Evolutionary conservation across 1,284 basidiomycete species (phyloP), one percentile per base, ranked within the genome.

Genomic region (Mycosarcoma maydis): DNA sequence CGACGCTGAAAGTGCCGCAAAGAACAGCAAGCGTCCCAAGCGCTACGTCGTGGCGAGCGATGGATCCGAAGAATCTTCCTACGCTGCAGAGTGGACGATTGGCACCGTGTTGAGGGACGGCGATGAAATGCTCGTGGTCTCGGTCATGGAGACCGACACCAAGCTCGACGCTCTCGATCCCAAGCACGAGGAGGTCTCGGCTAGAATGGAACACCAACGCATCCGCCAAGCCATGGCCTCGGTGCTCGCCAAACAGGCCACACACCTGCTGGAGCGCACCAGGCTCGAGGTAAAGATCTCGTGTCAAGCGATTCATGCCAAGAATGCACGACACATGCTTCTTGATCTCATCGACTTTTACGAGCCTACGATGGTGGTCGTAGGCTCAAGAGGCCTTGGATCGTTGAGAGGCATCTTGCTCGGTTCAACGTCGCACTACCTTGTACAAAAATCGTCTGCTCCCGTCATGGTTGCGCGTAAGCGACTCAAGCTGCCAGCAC

Each of bases 401-500:
- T 90, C 92, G 75, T 83, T 98, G 53, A 95, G 95, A 80, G 94
- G 94, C 22, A 95, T 97, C 76, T 86, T 98, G 6, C 89, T 98
- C 32, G 94, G 94, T n/a, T 95, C 92, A 3, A 97, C 94, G 0
- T 95, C 92, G 4, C 92, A 98, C 83, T 98, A 98, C 81, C 88
- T 98, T 44, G 92, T 98, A 38, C 93, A 93, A 84, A 93, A 92
- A 84, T 91, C 89, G 51, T 90, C 89, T 4, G 92, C 92, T 0
- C 94, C 91, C 3, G 92, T 94, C 56, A 94, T 94, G 92, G 90
- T 76, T 8, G 78, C 74, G 4, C 62, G 78, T 20, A 78, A 76
- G 44, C 57, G 77, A 22, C 66, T 81, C 33, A 75, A 76, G 50
- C 53, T 81, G 11, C 79, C 79, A 0, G 65, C 72, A 1, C 40